Evolutionary conservation across 768 basidiomycete species (phyloP).

Genomic region (Lactarius sanguifluus): DNA sequence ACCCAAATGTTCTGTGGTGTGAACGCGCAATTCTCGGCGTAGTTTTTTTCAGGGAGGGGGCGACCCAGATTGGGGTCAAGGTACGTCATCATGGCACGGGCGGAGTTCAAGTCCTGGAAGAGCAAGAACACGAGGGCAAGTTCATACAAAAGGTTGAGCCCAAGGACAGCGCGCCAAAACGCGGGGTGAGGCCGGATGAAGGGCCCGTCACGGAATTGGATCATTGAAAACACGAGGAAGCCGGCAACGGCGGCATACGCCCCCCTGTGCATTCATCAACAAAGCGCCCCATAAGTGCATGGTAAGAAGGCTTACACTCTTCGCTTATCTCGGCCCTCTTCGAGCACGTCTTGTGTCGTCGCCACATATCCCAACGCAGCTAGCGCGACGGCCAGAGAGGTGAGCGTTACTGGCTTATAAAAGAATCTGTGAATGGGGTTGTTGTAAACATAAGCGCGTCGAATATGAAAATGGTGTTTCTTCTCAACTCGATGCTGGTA

Average conservation of each 20-base stretch:
- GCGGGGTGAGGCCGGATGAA: conserved; percentile 87
- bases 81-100: conserved; percentile 73
- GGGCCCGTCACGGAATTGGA: conserved; percentile 89
- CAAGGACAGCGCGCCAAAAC: conserved; percentile 79
- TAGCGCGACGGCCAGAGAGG: conserved; percentile 66
- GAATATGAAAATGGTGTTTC: conserved; percentile 27
- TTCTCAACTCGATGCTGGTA: conserved; percentile 70
- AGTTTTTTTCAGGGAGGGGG: conserved; percentile 80
- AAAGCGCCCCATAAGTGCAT: conserved; percentile 7
- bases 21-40: conserved; percentile 77
- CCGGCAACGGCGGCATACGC: conserved; percentile 70
- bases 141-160: conserved; percentile 81
- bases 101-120: conserved; percentile 80
- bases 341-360: conserved; percentile 79
- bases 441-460: conserved; percentile 16
- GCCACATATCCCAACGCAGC: conserved; percentile 76
- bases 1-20: conserved; percentile 69
- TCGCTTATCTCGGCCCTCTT: conserved; percentile 79
- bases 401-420: conserved; percentile 80
- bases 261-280: conserved; percentile 48
- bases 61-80: conserved; percentile 71
- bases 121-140: conserved; percentile 79
- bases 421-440: conserved; percentile 60
- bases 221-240: conserved; percentile 79
- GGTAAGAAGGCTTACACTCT: conserved; percentile 57